Evolutionary conservation across 768 basidiomycete species (phyloP), one percentile per base, ranked within the genome.

Genomic region (Mycena alexandri): DNA sequence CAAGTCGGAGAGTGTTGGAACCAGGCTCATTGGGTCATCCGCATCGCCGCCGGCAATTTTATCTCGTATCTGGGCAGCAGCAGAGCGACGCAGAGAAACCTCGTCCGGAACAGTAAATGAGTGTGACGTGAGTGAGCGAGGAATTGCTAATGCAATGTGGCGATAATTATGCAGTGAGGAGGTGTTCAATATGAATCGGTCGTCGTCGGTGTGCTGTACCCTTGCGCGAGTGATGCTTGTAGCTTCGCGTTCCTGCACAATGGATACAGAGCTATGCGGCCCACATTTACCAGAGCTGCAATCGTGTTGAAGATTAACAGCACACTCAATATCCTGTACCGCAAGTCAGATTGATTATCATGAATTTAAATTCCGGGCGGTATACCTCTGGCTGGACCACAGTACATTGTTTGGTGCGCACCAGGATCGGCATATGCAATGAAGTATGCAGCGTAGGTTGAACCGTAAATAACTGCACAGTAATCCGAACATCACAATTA

Each of bases 81-180:
- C 61, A 16, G 51, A 44, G 19, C 33, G 13, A 42, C 61, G 43
- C 21, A 62, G 61, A 6, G 29, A 41, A 21, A 16, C 29, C 25
- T 33, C 42, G 19, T 62, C 36, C 0, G 22, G 22, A 9, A 54
- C 61, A 12, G 61, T 44, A 19, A 62, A 62, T 9, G 42, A 22
- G 46, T 62, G 61, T 29, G 38, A 2, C 22, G 6, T 3, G 22
- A 62, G 3, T 14, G 50, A 61, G 12, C 13, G 0, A 2, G 68
- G 68, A 5, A 57, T 44, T 17, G 65, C 60, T 0, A 59, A 36
- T 2, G 33, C 17, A 24, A 70, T 62, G 21, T 54, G 55, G 14
- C 21, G 43, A 38, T 73, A 71, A 29, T 74, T 74, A 43, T 73
- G 73, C 21, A 74, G 63, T 5, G 70, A 66, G 33, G 64, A 36